Base-by-base conservation (phyloP, 495 filamentous ascomycete species). In the Penicillium desertorum region DNA sequence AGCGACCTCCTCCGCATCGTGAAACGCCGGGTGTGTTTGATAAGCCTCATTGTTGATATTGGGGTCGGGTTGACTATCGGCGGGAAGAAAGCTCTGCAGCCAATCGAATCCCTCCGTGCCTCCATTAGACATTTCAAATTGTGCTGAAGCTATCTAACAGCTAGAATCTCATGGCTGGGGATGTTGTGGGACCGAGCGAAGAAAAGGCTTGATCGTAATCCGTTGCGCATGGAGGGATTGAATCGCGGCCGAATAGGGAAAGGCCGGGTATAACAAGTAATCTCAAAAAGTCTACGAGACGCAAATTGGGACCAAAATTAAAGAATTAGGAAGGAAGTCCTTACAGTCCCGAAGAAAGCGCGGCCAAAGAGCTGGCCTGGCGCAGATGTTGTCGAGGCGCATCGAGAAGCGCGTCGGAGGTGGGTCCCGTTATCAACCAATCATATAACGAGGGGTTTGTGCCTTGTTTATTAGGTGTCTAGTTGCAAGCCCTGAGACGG, bases 401-500 rank as follows among this genome's bases (percentile, higher is more conserved):
- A 34, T 34, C 14, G 27, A 9, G 23, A 27, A 32, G 45, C 45
- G 27, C 29, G 29, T 30, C 8, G n/a, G n/a, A 34, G 25, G 45
- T 48, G 45, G 45, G 3, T 19, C 45, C 5, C n/a, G 3, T 1
- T 0, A 12, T 14, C 4, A 48, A 3, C 45, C 45, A 48, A 48
- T 48, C n/a, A 34, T 3, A 48, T 22, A 11, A 3, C 29, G 17
- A 1, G 14, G 1, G 0, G 2, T 29, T 32, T 0, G 0, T 32
- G 45, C 45, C 45, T 48, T 20, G 5, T 0, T 2, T 4, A 2
- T 32, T 17, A 7, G 45, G 45, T 48, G 32, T 10, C 10, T 29
- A 55, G 41, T 17, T 17, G 36, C 47, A 57, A 63, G 60, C 53
- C 54, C 60, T 63, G 65, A 49, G 59, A 32, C 6, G 45, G 45